Conservation (phyloP, 2,329 filamentous ascomycete species). For the Aureobasidium mangrovei region DNA sequence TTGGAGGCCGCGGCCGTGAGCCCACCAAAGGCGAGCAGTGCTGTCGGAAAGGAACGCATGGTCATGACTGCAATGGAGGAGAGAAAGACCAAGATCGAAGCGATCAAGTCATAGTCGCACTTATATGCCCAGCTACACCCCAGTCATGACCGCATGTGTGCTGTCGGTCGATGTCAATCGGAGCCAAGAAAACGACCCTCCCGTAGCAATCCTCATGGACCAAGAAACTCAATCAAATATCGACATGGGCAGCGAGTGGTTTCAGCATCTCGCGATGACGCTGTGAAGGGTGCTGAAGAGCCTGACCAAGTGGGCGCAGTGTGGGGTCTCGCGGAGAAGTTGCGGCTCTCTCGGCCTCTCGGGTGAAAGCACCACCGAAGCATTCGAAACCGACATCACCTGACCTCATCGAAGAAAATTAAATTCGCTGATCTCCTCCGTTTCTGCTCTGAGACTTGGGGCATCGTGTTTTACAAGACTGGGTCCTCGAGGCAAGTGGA, state of each 20-base stretch:
- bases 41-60: not conserved
- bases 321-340: not conserved
- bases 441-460: too few relatives aligned
- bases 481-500: too few relatives aligned
- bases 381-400: not conserved
- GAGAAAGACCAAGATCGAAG: not conserved
- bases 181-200: too few relatives aligned
- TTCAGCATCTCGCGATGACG: conserved; percentile 3
- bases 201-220: too few relatives aligned
- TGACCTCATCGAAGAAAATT: not conserved
- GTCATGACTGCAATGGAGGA: not conserved
- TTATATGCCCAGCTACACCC: not conserved
- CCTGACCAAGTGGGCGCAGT: not conserved
- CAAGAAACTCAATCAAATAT: not conserved
- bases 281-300: not conserved
- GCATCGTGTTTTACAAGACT: too few relatives aligned
- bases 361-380: not conserved
- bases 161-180: too few relatives aligned
- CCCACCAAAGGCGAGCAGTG: not conserved
- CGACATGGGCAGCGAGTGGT: not conserved
- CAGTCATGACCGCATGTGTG: not conserved
- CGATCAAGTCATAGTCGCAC: not conserved
- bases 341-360: not conserved
- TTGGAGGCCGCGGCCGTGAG: conserved; percentile 17
- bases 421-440: too few relatives aligned